Percentiles rank a stretch among this genome's conserved stretches.
Evolutionary conservation across 2,329 filamentous ascomycete species (phyloP).

Genomic region (Periconia sp.): DNA sequence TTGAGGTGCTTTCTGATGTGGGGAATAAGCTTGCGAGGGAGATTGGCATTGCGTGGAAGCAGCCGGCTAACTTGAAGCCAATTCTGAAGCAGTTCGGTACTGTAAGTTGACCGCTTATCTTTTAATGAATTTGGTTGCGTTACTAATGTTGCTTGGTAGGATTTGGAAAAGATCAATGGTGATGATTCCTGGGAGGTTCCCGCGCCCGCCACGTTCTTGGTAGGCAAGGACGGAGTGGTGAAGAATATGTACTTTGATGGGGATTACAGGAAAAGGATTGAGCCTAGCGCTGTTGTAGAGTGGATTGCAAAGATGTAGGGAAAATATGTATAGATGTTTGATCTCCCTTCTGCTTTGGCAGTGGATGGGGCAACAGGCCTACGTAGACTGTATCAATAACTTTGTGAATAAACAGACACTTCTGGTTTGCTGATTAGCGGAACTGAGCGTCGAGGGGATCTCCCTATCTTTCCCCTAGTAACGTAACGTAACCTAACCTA

Average conservation of each 20-base stretch:
- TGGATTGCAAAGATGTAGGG: constrained; percentile 4
- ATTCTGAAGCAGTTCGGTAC: constrained; percentile 1
- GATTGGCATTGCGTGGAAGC: constrained; percentile 10
- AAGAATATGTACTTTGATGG: constrained; percentile 7
- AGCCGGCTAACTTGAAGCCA: constrained; percentile 2
- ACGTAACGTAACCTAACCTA: too few relatives aligned
- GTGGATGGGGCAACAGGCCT: too few relatives aligned
- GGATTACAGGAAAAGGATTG: constrained; percentile 8
- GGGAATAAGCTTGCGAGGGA: constrained; percentile 37
- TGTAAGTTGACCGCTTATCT: not conserved
- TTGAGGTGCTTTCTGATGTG: constrained; percentile 46
- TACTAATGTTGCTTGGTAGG: not conserved
- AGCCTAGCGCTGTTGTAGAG: constrained; percentile 2
- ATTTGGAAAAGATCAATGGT: constrained; percentile 6
- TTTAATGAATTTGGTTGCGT: not conserved
- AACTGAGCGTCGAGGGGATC: too few relatives aligned
- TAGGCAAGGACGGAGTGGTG: constrained; percentile 3
- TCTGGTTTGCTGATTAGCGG: too few relatives aligned
- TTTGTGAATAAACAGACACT: too few relatives aligned
- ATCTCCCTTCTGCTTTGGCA: too few relatives aligned
- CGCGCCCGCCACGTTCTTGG: constrained; percentile 5
- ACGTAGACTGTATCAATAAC: too few relatives aligned
- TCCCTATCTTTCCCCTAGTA: too few relatives aligned
- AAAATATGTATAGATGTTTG: not conserved
- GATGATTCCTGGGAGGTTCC: constrained; percentile 9